phyloP scores from a whole-genome alignment of 2,329 filamentous ascomycete genomes.

The Colletotrichum siamense region DNA sequence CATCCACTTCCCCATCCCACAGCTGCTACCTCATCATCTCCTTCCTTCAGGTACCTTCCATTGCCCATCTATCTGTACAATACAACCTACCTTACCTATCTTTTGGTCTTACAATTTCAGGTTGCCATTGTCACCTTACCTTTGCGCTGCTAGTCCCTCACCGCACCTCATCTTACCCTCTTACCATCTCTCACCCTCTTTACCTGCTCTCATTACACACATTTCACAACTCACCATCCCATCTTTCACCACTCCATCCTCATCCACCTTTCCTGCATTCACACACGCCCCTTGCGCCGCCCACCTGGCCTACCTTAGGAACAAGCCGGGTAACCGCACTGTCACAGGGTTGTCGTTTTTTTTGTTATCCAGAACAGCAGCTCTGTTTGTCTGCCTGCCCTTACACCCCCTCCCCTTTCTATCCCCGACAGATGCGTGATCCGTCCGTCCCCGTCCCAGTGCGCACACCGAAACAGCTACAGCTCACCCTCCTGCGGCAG shows the following conservation, averaged over 20 bases:
- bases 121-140: neutral
- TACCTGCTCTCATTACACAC: neutral
- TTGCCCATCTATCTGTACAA: neutral
- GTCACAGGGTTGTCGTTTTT: neutral
- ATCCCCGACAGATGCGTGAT: slow-evolving; percentile 37
- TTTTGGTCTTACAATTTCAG: neutral
- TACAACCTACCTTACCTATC: neutral
- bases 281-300: neutral
- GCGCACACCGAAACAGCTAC: slow-evolving; percentile 34
- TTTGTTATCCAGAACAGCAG: slow-evolving; percentile 5
- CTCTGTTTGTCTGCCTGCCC: slow-evolving; percentile 33
- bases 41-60: neutral
- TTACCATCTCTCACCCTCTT: neutral
- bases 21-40: neutral
- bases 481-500: slow-evolving; percentile 34
- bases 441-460: slow-evolving; percentile 28
- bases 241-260: neutral
- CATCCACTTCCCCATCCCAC: neutral
- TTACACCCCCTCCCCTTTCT: slow-evolving; percentile 24
- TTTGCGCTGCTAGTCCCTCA: neutral
- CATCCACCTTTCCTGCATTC: neutral
- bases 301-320: neutral
- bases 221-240: neutral
- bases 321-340: neutral
- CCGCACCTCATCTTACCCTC: neutral